Evolutionary conservation across 2,329 filamentous ascomycete genomes (phyloP).

Genomic region (Trichoderma breve): DNA sequence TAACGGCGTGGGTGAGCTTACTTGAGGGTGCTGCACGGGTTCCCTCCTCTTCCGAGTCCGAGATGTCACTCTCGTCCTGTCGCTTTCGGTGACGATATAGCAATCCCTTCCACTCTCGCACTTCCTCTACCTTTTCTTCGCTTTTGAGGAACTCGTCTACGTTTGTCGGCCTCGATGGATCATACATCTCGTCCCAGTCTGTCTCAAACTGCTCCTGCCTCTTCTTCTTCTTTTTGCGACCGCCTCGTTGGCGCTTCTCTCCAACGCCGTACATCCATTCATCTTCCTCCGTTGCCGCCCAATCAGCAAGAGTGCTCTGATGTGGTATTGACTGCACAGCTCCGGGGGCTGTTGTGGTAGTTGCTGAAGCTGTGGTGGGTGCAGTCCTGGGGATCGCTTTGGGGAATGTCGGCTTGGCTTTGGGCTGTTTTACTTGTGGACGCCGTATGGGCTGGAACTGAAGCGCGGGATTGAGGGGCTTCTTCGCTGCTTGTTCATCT

Average conservation of each 20-base stretch:
- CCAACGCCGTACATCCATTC: constrained; percentile 67
- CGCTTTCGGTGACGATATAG: constrained; percentile 66
- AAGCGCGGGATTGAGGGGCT: constrained; percentile 59
- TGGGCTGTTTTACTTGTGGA: constrained; percentile 60
- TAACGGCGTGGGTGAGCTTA: constrained; percentile 25
- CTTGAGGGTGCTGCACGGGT: constrained; percentile 33
- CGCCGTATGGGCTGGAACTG: constrained; percentile 86
- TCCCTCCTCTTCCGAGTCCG: constrained; percentile 42
- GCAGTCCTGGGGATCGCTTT: constrained; percentile 39
- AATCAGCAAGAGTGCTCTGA: constrained; percentile 76
- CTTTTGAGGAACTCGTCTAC: constrained; percentile 82
- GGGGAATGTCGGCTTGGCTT: constrained; percentile 59
- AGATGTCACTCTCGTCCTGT: constrained; percentile 41
- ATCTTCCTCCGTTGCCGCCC: constrained; percentile 74
- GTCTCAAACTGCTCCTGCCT: constrained; percentile 58
- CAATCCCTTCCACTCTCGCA: constrained; percentile 80
- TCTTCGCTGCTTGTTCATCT: constrained; percentile 55
- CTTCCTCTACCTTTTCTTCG: constrained; percentile 77
- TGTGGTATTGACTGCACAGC: constrained; percentile 41
- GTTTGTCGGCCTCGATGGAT: constrained; percentile 76
- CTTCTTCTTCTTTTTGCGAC: constrained; percentile 74
- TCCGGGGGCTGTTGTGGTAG: constrained; percentile 33
- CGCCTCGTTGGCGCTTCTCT: constrained; percentile 71
- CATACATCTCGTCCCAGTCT: constrained; percentile 93
- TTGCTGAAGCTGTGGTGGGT: constrained; percentile 34